A percentile compares a stretch with the other conserved stretches of the same genome.
These are phyloP conservation scores for Vaccinium corymbosum DNA, from an alignment of 148 eudicot genomes.

Conservation along the genomic window DNA sequence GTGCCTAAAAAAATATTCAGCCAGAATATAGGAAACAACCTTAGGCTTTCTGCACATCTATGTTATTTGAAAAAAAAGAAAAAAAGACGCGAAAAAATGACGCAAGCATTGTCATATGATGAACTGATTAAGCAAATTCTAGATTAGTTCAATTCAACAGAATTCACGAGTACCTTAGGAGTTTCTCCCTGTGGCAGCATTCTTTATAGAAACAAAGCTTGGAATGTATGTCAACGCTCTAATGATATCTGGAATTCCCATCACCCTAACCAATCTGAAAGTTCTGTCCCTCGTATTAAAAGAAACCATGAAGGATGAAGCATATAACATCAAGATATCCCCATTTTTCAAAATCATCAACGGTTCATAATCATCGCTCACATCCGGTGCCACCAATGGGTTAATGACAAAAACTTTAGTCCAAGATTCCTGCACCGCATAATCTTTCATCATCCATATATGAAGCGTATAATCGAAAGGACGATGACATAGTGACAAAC, in stretches of 20 bases:
- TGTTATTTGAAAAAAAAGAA: neutral
- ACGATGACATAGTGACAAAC: constrained; percentile 25
- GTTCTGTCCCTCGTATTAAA: constrained; percentile 11
- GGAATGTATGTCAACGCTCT: constrained; percentile 34
- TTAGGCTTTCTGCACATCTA: neutral
- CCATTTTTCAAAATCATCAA: constrained; percentile 17
- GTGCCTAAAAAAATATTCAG: neutral
- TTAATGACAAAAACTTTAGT: constrained; percentile 23
- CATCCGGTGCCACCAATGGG: constrained; percentile 7
- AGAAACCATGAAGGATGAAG: constrained; percentile 19
- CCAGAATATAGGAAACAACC: neutral
- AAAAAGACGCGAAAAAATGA: neutral
- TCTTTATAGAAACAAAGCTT: constrained; percentile 30
- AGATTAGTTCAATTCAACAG: neutral
- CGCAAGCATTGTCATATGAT: neutral
- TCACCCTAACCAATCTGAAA: constrained; percentile 6
- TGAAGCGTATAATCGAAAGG: constrained; percentile 15
- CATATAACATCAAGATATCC: constrained; percentile 27
- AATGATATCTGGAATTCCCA: neutral
- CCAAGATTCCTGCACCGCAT: constrained; percentile 31
- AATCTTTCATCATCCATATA: constrained; percentile 47
- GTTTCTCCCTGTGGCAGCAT: constrained; percentile 15
- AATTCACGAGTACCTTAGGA: neutral
- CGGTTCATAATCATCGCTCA: neutral
- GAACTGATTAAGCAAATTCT: neutral